A percentile compares a stretch with the other conserved stretches of the same genome.
Evolutionary conservation across 768 basidiomycete genomes (phyloP).

Genomic region (Chalciporus pseudorubinellus): DNA sequence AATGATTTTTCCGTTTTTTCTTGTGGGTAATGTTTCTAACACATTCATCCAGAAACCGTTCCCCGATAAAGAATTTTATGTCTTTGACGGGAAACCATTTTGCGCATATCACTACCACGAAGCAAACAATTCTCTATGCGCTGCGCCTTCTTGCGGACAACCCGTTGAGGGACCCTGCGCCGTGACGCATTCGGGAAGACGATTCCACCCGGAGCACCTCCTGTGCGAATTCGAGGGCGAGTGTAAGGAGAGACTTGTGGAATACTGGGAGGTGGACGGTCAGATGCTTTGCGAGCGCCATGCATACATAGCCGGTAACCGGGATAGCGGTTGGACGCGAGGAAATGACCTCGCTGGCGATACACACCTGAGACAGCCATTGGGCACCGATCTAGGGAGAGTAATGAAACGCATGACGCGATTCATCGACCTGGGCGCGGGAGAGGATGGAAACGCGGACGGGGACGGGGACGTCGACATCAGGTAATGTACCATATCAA

Average conservation of each 20-base stretch:
- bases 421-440: constrained; percentile 66
- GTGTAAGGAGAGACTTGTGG: constrained; percentile 59
- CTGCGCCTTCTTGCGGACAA: constrained; percentile 71
- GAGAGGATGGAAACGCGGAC: constrained; percentile 27
- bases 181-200: constrained; percentile 73
- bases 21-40: constrained; percentile 1
- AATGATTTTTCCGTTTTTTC: constrained; percentile 20
- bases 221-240: constrained; percentile 66
- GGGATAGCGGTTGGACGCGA: constrained; percentile 22
- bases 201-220: constrained; percentile 89
- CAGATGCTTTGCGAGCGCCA: constrained; percentile 87
- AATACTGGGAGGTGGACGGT: constrained; percentile 90
- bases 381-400: constrained; percentile 38
- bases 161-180: constrained; percentile 95
- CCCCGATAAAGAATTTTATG: constrained; percentile 90
- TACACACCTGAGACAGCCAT: constrained; percentile 9
- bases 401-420: constrained; percentile 78
- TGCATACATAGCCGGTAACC: constrained; percentile 38
- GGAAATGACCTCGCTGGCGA: constrained; percentile 9
- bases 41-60: constrained; percentile 67
- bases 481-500: constrained; percentile 28
- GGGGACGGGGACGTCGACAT: constrained; percentile 30
- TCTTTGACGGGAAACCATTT: constrained; percentile 84
- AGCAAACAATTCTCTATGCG: constrained; percentile 85
- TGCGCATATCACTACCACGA: constrained; percentile 95